Base-by-base conservation (phyloP, 1,284 basidiomycete species). In the Melampsora larici-populina region DNA sequence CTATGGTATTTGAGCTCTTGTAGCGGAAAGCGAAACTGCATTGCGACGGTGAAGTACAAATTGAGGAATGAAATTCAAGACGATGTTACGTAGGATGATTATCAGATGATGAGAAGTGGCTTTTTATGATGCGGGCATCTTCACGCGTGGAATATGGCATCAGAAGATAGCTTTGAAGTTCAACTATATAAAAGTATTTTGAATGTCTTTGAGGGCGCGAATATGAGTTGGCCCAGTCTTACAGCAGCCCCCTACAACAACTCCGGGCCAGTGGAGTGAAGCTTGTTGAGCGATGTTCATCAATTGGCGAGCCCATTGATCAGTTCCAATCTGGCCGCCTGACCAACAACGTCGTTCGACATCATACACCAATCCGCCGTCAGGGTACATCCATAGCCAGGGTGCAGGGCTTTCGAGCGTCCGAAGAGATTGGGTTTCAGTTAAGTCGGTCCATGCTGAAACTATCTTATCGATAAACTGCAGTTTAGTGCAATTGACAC, bases 231-330 rank as follows among this genome's bases (percentile, higher is more conserved):
- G 89, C 1, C 85, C 85, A 7, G 87, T 86, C 81, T 88, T 89
- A 82, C 91, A 92, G 81, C 91, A 92, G 0, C 91, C 91, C 1
- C 91, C 91, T 0, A 89, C 85, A 9, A 92, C 81, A 2, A 90
- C 79, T 0, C 88, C 88, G 15, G 81, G 83, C 89, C 90, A 92
- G 40, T 26, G 36, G 46, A 80, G 70, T 60, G 5, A 81, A 70
- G 58, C 81, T 60, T 21, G 79, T 67, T 29, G 67, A 77, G 46
- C 63, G 33, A 70, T 55, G 6, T 17, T 26, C 74, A 49, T 79
- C 18, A 66, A 60, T 24, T 73, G 21, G 3, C 72, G 58, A 29
- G 82, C 79, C 65, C 73, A 76, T 58, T 58, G 33, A n/a, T 58
- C 31, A 26, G 33, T 51, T n/a, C 51, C 43, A 24, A 48, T 51